Percentiles rank a stretch among this genome's conserved stretches.
Conservation (phyloP, 2,329 filamentous ascomycete genomes). For the Helicocarpus griseus region DNA sequence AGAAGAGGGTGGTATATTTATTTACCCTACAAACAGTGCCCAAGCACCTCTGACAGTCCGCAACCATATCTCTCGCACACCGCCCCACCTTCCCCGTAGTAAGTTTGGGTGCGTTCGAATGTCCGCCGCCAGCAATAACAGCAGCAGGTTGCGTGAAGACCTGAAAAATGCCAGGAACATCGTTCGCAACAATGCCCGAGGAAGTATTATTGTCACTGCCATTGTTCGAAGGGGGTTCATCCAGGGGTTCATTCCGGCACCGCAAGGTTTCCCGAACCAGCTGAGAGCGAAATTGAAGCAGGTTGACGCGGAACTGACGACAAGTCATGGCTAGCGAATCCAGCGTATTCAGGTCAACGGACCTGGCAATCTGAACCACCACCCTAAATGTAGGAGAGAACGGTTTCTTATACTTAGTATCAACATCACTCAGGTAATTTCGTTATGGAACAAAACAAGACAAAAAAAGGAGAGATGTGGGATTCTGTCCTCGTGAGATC, state of each 20-base stretch:
- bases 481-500: no score
- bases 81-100: constrained; percentile 60
- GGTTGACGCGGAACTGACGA: constrained; percentile 64
- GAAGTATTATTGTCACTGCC: constrained; percentile 20
- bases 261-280: constrained; percentile 67
- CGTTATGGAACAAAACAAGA: background rate
- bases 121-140: background rate
- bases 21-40: constrained; percentile 72
- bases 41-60: constrained; percentile 68
- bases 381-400: constrained; percentile 46
- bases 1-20: constrained; percentile 7
- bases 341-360: constrained; percentile 78
- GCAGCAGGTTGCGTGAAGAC: background rate
- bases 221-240: constrained; percentile 30
- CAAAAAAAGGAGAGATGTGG: background rate
- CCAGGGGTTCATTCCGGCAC: constrained; percentile 60
- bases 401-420: constrained; percentile 2
- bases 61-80: constrained; percentile 83
- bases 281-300: constrained; percentile 67
- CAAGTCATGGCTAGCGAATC: constrained; percentile 76
- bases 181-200: constrained; percentile 23
- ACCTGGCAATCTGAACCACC: constrained; percentile 61
- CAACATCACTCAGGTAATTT: background rate
- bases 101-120: constrained; percentile 17
- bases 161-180: constrained; percentile 3